Base-by-base conservation (phyloP, 495 filamentous ascomycete species). In the Baudoinia panamericana region DNA sequence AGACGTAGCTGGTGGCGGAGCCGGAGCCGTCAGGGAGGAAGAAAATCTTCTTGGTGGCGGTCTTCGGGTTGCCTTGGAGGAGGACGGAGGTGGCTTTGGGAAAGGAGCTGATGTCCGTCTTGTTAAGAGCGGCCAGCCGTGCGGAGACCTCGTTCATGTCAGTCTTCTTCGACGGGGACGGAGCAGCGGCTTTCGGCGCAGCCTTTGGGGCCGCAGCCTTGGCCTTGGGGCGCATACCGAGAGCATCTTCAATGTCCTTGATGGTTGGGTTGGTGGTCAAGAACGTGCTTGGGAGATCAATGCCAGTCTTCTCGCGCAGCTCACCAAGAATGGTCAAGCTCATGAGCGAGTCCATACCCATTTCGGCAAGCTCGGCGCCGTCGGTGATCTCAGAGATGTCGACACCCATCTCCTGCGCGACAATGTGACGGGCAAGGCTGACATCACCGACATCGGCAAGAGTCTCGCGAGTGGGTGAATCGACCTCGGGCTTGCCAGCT, bases 11-110 rank as follows among this genome's bases (percentile, higher is more conserved):
- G 9, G 71, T 72, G 5, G 72, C 71, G 18, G 74, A 76, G 15
- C 84, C 84, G 39, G 72, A 73, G 15, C 84, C 84, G 50, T 88
- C 84, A 13, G 84, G 83, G 27, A 88, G 63, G 43, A 88, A 71
- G 59, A 82, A 77, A 11, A 92, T 62, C 26, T 67, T 73, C 55
- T 71, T 74, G n/a, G 57, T 69, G 10, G 72, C 65, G 10, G 62
- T 71, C 49, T 68, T 71, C 10, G 71, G 61, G 35, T 58, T 61
- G 6, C 68, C 65, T 34, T 70, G 66, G 5, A 72, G 64, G 23
- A 73, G 72, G 2, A 59, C 73, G 45, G 43, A 79, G 49, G 33
- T 76, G 61, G 41, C 65, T 54, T 39, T 66, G 59, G 59, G 63
- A 49, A 53, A 42, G 12, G 42, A 30, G 29, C 56, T 60, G 24